These are phyloP conservation scores for Zanthoxylum bungeanum DNA, from an alignment of 345 rosid species.

Conservation along the genomic window DNA sequence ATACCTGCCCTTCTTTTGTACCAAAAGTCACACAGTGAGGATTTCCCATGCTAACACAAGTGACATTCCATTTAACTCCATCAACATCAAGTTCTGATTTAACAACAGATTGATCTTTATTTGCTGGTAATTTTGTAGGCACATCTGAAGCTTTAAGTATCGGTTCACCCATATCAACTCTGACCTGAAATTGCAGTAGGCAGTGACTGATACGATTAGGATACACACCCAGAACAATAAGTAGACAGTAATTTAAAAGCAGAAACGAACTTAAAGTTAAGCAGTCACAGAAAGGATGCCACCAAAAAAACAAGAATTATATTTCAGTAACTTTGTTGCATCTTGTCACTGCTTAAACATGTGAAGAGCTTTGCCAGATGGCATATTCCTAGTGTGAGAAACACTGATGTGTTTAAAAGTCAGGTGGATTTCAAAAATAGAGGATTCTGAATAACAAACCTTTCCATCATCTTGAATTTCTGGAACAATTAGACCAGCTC, in stretches of 20 bases:
- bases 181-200: slow-evolving; percentile 52
- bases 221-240: neutral
- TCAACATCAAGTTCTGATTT: slow-evolving; percentile 64
- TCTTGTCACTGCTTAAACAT: neutral
- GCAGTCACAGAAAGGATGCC: neutral
- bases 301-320: neutral
- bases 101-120: slow-evolving; percentile 58
- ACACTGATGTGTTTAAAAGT: neutral
- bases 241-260: neutral
- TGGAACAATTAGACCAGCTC: slow-evolving; percentile 93
- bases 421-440: neutral
- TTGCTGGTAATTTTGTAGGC: slow-evolving; percentile 71
- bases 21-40: slow-evolving; percentile 94
- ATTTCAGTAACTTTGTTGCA: no score
- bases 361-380: neutral
- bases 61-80: slow-evolving; percentile 83
- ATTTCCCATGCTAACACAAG: slow-evolving; percentile 99
- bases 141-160: slow-evolving; percentile 76
- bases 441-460: slow-evolving; percentile 27
- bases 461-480: slow-evolving; percentile 81
- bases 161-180: slow-evolving; percentile 95
- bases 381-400: neutral
- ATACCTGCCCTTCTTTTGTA: slow-evolving; percentile 59
- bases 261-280: neutral
- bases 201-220: neutral